phyloP scores from a whole-genome alignment of 2,329 filamentous ascomycete species.

The Pseudopithomyces chartarum region DNA sequence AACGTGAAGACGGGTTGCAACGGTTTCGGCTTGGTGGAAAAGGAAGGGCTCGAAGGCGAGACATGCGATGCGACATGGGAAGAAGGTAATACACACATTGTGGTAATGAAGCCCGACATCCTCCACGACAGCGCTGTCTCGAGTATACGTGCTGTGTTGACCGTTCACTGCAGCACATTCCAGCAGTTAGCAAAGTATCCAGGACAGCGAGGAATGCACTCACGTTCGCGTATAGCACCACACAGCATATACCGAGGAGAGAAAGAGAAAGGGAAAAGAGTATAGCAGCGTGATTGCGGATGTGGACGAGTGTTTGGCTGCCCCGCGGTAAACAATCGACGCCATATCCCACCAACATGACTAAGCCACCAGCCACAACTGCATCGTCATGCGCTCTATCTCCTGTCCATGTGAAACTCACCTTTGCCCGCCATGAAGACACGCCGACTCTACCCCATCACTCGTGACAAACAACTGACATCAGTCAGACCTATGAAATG shows the following conservation, averaged over 20 bases:
- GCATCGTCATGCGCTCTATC: neutral
- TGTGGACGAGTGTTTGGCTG: neutral
- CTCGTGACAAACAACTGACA: neutral
- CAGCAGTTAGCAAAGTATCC: constrained; percentile 35
- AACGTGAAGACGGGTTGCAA: constrained; percentile 52
- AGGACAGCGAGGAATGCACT: constrained; percentile 25
- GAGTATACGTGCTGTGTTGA: constrained; percentile 24
- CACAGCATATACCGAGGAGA: neutral
- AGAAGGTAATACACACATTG: constrained; percentile 67
- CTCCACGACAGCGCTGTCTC: constrained; percentile 27
- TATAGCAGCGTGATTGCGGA: neutral
- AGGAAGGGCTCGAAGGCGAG: constrained; percentile 35
- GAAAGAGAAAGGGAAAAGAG: neutral
- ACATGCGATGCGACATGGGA: constrained; percentile 20
- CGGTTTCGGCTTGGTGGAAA: constrained; percentile 40
- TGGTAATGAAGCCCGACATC: constrained; percentile 82
- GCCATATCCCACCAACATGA: constrained; percentile 12
- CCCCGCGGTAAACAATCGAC: constrained; percentile 31
- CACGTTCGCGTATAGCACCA: constrained; percentile 7
- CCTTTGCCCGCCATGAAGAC: neutral
- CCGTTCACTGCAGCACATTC: constrained; percentile 34
- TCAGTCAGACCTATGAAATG: too few relatives aligned
- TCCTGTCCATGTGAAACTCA: too few relatives aligned
- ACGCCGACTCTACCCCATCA: neutral
- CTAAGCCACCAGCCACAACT: constrained; percentile 16